Base-by-base conservation (phyloP, 179 eudicot species). In the Drosera spatulata region DNA sequence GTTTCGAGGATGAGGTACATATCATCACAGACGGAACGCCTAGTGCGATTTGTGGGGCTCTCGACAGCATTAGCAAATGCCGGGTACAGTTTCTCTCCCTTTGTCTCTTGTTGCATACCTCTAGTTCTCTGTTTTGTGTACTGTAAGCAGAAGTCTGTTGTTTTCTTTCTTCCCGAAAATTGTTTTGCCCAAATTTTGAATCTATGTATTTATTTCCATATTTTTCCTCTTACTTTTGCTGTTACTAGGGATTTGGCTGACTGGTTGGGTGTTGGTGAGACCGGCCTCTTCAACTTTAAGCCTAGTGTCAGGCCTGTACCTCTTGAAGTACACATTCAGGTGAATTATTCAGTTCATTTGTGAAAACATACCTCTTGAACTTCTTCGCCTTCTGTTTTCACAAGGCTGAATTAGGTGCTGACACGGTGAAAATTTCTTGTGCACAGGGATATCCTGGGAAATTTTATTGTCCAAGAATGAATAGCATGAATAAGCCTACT, bases 271-370 rank as follows among this genome's bases (percentile, higher is more conserved):
- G 99, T 93, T 55, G 88, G 79, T 58, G 95, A 93, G 71, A 68
- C 42, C 61, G 99, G 99, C 61, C 77, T 93, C 11, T 93, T 82
- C 65, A 93, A 93, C 73, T 93, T 93, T 72, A 93, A 93, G 79
- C 99, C 99, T 43, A 93, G 99, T 67, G 99, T 93, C 66, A 78
- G 99, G 80, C 99, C 99, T 56, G 99, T 93, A 61, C 97, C 99
- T 10, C 93, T 93, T 56, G 99, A 93, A 85, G 99, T 90, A 71
- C 99, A 93, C 72, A 93, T 93, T 74, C 99, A 93, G 99, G 97
- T 70, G 77, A 71, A 3, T 9, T 49, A 3, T 49, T 12, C 51
- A 9, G 11, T 49, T 49, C 11, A 49, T 49, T 49, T 7, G 13
- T 1, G 1, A 9, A 49, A 49, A 9, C 3, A 2, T 12, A 7